A percentile compares a stretch with the other conserved stretches of the same genome.
Conservation (phyloP, 2,329 filamentous ascomycete genomes). For the Scytalidium lignicola region DNA sequence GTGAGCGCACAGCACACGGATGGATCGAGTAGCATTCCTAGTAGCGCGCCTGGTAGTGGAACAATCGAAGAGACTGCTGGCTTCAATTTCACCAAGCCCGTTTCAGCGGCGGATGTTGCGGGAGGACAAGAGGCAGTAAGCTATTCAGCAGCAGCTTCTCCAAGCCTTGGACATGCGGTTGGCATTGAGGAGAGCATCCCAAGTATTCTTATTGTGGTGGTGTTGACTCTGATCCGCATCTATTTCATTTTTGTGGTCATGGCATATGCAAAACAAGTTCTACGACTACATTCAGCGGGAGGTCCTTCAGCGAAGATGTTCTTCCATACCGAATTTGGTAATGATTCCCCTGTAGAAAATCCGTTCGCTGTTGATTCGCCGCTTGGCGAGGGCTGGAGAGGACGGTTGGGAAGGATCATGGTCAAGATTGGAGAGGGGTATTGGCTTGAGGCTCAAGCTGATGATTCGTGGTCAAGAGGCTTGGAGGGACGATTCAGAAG, state of each 20-base stretch:
- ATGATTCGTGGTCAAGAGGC: constrained; percentile 64
- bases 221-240: constrained; percentile 68
- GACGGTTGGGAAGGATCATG: constrained; percentile 74
- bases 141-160: constrained; percentile 32
- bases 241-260: constrained; percentile 85
- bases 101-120: constrained; percentile 37
- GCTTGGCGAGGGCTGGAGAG: constrained; percentile 75
- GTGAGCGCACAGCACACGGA: constrained; percentile 34
- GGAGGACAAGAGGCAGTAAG: constrained; percentile 49
- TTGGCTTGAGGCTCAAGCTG: constrained; percentile 61
- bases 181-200: constrained; percentile 63
- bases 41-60: constrained; percentile 28
- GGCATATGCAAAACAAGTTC: constrained; percentile 71
- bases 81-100: constrained; percentile 54
- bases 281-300: constrained; percentile 62
- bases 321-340: constrained; percentile 26
- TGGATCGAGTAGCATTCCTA: constrained; percentile 36
- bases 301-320: constrained; percentile 28
- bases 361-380: constrained; percentile 65
- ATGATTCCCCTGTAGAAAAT: constrained; percentile 52
- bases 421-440: constrained; percentile 68
- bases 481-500: constrained; percentile 56
- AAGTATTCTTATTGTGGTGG: constrained; percentile 70
- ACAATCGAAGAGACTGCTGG: constrained; percentile 56
- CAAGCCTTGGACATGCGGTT: constrained; percentile 57